Conservation (phyloP, 495 filamentous ascomycete species). For the Podospora appendiculata region DNA sequence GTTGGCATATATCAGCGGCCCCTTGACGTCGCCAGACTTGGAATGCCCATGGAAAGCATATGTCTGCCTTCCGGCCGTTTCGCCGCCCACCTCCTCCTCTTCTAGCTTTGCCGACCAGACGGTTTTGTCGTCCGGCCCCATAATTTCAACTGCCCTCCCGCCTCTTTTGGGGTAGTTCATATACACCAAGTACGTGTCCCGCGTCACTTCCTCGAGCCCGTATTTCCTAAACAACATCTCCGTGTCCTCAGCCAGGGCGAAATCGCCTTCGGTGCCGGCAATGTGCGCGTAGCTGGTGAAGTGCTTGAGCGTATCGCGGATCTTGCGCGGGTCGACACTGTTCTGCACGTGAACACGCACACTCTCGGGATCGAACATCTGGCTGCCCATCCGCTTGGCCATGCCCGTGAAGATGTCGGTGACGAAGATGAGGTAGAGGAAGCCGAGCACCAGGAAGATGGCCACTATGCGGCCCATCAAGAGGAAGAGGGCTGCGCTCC, state of each 20-base stretch:
- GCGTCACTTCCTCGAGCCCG: conserved; percentile 61
- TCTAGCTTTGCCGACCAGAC: conserved; percentile 81
- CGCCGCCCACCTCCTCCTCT: conserved; percentile 53
- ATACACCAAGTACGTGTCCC: conserved; percentile 79
- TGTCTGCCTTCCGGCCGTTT: conserved; percentile 51
- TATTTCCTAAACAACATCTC: conserved; percentile 61
- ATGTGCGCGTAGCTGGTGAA: conserved; percentile 77
- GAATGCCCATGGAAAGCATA: conserved; percentile 83
- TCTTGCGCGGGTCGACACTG: conserved; percentile 55
- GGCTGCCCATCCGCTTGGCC: conserved; percentile 38
- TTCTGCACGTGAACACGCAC: conserved; percentile 63
- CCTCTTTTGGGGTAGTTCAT: conserved; percentile 78
- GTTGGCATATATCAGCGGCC: conserved; percentile 90
- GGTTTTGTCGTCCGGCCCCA: conserved; percentile 54
- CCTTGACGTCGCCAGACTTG: conserved; percentile 78
- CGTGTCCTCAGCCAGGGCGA: conserved; percentile 72
- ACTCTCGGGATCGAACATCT: conserved; percentile 57
- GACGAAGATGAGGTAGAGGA: conserved; percentile 79
- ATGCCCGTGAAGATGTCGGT: conserved; percentile 66
- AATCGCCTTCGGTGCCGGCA: conserved; percentile 86
- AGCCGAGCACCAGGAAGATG: conserved; percentile 60
- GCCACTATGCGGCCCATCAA: conserved; percentile 64
- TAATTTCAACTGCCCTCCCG: conserved; percentile 73
- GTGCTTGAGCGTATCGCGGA: conserved; percentile 62
- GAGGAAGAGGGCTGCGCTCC: conserved; percentile 23